Percentiles rank a stretch among this genome's conserved stretches.
These are phyloP conservation scores for Cynara cardunculus DNA, from an alignment of 129 eudicot genomes.

Conservation along the genomic window DNA sequence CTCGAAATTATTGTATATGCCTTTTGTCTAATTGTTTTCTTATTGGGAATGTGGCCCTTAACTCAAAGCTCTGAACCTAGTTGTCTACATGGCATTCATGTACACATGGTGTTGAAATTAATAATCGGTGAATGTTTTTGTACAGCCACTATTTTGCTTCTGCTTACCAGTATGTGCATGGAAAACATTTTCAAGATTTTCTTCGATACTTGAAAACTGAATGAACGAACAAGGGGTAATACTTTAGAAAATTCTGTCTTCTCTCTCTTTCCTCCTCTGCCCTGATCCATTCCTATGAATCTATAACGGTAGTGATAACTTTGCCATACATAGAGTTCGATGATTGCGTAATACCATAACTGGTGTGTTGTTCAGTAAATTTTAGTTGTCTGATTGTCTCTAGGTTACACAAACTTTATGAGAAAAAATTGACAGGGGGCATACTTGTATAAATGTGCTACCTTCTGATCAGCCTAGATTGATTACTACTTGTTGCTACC, in stretches of 20 bases:
- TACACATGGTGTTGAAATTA: slow-evolving; percentile 8
- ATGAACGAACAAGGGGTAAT: slow-evolving; percentile 33
- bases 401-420: too few species aligned
- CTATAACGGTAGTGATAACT: background rate
- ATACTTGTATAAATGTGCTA: too few species aligned
- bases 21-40: slow-evolving; percentile 3
- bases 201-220: slow-evolving; percentile 27
- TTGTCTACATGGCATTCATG: background rate
- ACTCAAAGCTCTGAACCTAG: background rate
- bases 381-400: too few species aligned
- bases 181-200: slow-evolving; percentile 53
- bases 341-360: background rate
- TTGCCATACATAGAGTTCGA: background rate
- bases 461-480: too few species aligned
- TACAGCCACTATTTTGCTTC: slow-evolving; percentile 44
- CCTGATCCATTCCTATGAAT: background rate
- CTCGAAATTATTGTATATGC: background rate
- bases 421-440: too few species aligned
- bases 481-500: too few species aligned
- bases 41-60: background rate
- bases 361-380: background rate
- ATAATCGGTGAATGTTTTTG: slow-evolving; percentile 13
- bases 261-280: background rate
- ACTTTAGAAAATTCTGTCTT: background rate
- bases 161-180: slow-evolving; percentile 49